phyloP scores from a whole-genome alignment of 257 asterid species.

The Osmanthus fragrans region DNA sequence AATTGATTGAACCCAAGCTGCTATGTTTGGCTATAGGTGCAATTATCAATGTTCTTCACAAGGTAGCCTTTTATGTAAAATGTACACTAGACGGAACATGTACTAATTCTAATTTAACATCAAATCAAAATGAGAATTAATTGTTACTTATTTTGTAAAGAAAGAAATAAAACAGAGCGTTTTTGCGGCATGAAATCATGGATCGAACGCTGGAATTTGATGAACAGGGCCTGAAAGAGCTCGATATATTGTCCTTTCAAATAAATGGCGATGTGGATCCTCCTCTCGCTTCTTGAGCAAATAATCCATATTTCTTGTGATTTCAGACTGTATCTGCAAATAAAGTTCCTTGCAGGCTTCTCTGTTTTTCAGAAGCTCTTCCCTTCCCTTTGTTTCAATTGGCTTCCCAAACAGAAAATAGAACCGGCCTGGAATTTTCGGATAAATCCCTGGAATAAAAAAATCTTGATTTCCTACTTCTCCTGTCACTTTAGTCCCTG shows the following conservation, averaged over 20 bases:
- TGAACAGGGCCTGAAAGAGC: slow-evolving; percentile 18
- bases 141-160: no score
- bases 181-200: slow-evolving; percentile 12
- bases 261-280: slow-evolving; percentile 32
- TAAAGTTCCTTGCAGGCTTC: slow-evolving; percentile 26
- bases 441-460: slow-evolving; percentile 26
- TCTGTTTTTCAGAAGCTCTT: slow-evolving; percentile 28
- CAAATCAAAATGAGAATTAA: no score
- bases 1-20: no score
- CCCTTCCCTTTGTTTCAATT: slow-evolving; percentile 35
- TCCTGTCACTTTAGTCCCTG: slow-evolving; percentile 16
- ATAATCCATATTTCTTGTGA: slow-evolving; percentile 32
- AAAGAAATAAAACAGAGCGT: no score
- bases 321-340: slow-evolving; percentile 29
- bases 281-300: slow-evolving; percentile 38
- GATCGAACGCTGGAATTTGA: slow-evolving; percentile 42
- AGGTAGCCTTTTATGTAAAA: no score
- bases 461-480: slow-evolving; percentile 31
- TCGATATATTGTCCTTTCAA: slow-evolving; percentile 30
- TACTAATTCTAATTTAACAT: no score
- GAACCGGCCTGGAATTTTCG: slow-evolving; percentile 42
- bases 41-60: no score
- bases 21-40: no score
- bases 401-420: slow-evolving; percentile 46
- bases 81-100: no score